Conservation (phyloP, 805 yeast genomes). For the Hanseniaspora valbyensis region DNA sequence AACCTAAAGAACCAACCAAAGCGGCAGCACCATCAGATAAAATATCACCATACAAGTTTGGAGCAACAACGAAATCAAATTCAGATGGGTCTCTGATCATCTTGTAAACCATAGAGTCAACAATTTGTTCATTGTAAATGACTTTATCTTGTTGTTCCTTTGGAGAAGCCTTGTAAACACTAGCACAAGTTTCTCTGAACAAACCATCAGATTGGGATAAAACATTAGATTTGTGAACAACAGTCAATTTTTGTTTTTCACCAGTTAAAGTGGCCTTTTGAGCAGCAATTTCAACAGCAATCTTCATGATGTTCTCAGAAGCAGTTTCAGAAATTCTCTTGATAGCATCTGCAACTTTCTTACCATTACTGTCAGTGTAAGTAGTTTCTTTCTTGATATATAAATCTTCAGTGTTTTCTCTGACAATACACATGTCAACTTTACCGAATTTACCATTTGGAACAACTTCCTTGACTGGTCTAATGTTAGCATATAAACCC, state of each 20-base stretch:
- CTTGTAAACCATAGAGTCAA: slow-evolving; percentile 97
- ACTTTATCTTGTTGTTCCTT: slow-evolving; percentile 46
- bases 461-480: slow-evolving; percentile 91
- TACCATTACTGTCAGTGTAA: slow-evolving; percentile 62
- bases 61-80: slow-evolving; percentile 97
- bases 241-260: slow-evolving; percentile 50
- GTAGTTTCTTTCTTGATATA: slow-evolving; percentile 87
- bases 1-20: slow-evolving; percentile 92
- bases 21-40: slow-evolving; percentile 98
- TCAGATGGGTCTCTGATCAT: slow-evolving; percentile 97
- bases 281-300: slow-evolving; percentile 85
- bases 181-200: slow-evolving; percentile 70
- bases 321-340: slow-evolving; percentile 91
- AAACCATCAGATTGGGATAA: slow-evolving; percentile 86
- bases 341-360: slow-evolving; percentile 91
- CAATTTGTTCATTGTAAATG: slow-evolving; percentile 85
- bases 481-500: slow-evolving; percentile 90
- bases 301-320: slow-evolving; percentile 71
- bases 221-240: slow-evolving; percentile 94
- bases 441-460: slow-evolving; percentile 61
- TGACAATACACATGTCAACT: slow-evolving; percentile 93
- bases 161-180: slow-evolving; percentile 39
- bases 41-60: slow-evolving; percentile 95
- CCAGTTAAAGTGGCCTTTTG: slow-evolving; percentile 73
- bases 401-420: slow-evolving; percentile 97